These are phyloP conservation scores for Hemileccinum impolitum DNA, from an alignment of 768 basidiomycete species.

Conservation along the genomic window DNA sequence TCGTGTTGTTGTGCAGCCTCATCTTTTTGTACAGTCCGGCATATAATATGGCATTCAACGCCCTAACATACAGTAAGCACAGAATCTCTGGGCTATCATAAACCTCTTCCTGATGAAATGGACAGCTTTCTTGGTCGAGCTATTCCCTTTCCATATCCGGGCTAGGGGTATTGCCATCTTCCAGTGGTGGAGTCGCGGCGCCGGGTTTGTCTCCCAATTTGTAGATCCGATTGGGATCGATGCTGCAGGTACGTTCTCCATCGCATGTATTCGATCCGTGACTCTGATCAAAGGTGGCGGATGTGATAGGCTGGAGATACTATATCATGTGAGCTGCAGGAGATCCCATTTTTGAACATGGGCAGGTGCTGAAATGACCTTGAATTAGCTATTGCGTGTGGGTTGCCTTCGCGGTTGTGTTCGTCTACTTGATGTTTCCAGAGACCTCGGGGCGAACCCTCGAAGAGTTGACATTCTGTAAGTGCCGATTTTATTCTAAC, in stretches of 20 bases:
- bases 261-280: background rate
- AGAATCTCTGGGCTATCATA: no score
- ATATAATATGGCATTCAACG: conserved; percentile 1
- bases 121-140: conserved; percentile 57
- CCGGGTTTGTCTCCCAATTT: conserved; percentile 1
- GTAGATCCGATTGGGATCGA: conserved; percentile 12
- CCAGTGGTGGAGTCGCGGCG: conserved; percentile 52
- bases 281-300: background rate
- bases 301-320: conserved; percentile 13
- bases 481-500: background rate
- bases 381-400: conserved; percentile 9
- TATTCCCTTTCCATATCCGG: conserved; percentile 60
- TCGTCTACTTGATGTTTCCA: conserved; percentile 15
- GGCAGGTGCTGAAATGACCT: background rate
- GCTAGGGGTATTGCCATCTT: conserved; percentile 60
- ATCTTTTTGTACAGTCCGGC: conserved; percentile 9
- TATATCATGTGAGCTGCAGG: conserved; percentile 4
- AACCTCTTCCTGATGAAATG: background rate
- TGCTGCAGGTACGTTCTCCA: background rate
- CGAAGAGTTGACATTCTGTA: conserved; percentile 12
- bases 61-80: conserved; percentile 3
- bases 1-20: background rate
- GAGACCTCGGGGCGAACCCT: conserved; percentile 15
- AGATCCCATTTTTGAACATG: no score
- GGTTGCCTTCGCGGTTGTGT: conserved; percentile 11